Evolutionary conservation across 23 red algal genomes (phyloP).

Genomic region (Agarophyton chilense): DNA sequence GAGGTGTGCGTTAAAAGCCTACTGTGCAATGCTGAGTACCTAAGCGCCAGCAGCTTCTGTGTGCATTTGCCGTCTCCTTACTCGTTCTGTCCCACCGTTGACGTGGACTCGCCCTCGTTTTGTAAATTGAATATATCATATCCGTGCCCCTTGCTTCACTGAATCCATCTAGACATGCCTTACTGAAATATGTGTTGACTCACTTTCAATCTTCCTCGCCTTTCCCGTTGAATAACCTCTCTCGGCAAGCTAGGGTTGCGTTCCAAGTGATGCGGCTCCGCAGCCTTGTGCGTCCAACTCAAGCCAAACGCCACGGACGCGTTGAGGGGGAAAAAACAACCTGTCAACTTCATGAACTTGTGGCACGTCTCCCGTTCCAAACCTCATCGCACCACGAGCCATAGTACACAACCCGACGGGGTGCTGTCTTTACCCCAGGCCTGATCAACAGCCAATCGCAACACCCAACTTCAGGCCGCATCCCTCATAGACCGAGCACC

Average conservation of each 20-base stretch:
- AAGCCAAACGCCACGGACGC: no score
- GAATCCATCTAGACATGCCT: no score
- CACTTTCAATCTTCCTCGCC: no score
- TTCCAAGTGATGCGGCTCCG: no score
- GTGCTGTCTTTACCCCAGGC: neutral
- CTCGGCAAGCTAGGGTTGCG: no score
- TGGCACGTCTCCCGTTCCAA: neutral
- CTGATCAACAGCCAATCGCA: constrained; percentile 3
- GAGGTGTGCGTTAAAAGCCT: neutral
- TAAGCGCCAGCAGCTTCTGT: neutral
- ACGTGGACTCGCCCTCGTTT: neutral
- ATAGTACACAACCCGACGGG: neutral
- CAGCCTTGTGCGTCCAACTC: no score
- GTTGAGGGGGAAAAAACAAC: neutral
- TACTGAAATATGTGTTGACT: no score
- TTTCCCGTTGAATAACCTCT: no score
- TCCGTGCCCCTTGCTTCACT: no score
- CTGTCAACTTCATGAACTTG: neutral
- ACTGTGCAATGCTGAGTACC: neutral
- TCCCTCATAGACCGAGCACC: constrained; percentile 62
- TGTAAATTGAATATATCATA: no score
- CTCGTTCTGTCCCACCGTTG: neutral
- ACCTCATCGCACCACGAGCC: neutral
- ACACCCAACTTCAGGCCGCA: constrained; percentile 5
- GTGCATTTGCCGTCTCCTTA: neutral